phyloP scores from a whole-genome alignment of 148 eudicot species.

The Dianthus caryophyllus region DNA sequence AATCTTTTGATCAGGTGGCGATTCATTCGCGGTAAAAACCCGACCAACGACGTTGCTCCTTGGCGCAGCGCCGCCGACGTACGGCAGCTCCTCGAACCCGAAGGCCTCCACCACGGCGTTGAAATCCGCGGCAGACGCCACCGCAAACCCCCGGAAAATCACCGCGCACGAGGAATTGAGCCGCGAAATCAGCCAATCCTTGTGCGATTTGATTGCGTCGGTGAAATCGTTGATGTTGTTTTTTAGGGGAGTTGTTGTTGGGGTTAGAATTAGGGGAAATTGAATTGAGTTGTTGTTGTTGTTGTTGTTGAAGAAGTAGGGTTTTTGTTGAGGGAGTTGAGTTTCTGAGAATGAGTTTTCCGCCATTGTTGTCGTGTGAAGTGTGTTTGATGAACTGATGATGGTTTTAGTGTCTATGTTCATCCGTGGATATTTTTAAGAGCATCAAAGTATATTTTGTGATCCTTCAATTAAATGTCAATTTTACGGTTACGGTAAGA shows the following conservation, averaged over 20 bases:
- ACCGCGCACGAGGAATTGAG: constrained; percentile 55
- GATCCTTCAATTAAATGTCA: too few species aligned
- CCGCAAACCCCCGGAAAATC: constrained; percentile 55
- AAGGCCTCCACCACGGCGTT: constrained; percentile 86
- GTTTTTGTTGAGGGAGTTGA: constrained; percentile 49
- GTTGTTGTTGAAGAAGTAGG: constrained; percentile 13
- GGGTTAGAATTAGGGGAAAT: constrained; percentile 56
- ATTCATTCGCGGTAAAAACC: constrained; percentile 85
- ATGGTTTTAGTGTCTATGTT: too few species aligned
- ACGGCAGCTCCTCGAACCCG: constrained; percentile 71
- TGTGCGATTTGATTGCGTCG: constrained; percentile 42
- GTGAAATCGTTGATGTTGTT: constrained; percentile 8
- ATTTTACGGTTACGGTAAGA: too few species aligned
- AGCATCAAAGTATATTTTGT: too few species aligned
- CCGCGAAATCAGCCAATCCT: constrained; percentile 49
- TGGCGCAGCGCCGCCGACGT: constrained; percentile 81
- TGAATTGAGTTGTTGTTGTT: not conserved
- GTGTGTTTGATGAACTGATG: too few species aligned
- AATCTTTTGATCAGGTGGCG: constrained; percentile 85
- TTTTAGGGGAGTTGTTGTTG: not conserved
- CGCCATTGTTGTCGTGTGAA: constrained; percentile 26
- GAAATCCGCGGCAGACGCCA: constrained; percentile 48
- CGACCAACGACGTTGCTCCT: constrained; percentile 64
- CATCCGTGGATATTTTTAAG: too few species aligned
- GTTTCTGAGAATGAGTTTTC: constrained; percentile 34